A percentile compares a stretch with the other conserved stretches of the same genome.
These are phyloP conservation scores for Blepharisma japonicum DNA, from an alignment of 73 alveolate genomes.

Conservation along the genomic window DNA sequence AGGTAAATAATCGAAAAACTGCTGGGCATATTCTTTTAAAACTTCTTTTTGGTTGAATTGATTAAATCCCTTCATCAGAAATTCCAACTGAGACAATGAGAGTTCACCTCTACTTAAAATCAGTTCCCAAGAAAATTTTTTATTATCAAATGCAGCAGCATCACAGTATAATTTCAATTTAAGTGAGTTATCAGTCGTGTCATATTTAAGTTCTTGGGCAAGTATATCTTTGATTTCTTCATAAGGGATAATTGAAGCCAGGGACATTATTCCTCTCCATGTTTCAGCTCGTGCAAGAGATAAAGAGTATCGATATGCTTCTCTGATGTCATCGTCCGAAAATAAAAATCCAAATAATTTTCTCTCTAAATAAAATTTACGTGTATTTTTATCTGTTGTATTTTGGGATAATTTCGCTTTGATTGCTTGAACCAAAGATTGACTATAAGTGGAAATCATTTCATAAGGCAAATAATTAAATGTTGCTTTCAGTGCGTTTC, in stretches of 20 bases:
- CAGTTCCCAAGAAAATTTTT: neutral
- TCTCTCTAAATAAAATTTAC: neutral
- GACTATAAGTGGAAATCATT: neutral
- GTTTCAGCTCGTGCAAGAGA: constrained; percentile 6
- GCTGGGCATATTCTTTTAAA: neutral
- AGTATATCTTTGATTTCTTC: constrained; percentile 1
- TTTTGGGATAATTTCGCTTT: neutral
- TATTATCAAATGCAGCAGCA: constrained; percentile 10
- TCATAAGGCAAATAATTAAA: neutral
- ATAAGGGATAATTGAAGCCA: neutral
- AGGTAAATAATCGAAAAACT: neutral
- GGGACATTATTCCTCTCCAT: constrained; percentile 24
- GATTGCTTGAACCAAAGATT: neutral
- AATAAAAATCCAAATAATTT: neutral
- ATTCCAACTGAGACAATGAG: neutral
- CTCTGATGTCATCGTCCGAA: neutral
- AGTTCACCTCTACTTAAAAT: neutral
- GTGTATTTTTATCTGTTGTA: neutral
- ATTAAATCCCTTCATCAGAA: constrained; percentile 2
- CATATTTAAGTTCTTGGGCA: constrained; percentile 12
- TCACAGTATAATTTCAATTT: neutral
- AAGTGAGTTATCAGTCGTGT: neutral
- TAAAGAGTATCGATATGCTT: neutral
- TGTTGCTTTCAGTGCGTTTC: neutral
- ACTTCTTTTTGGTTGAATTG: neutral